Evolutionary conservation across 192 early-diverging fungal species (phyloP).

Genomic region (Coemansia sp.): DNA sequence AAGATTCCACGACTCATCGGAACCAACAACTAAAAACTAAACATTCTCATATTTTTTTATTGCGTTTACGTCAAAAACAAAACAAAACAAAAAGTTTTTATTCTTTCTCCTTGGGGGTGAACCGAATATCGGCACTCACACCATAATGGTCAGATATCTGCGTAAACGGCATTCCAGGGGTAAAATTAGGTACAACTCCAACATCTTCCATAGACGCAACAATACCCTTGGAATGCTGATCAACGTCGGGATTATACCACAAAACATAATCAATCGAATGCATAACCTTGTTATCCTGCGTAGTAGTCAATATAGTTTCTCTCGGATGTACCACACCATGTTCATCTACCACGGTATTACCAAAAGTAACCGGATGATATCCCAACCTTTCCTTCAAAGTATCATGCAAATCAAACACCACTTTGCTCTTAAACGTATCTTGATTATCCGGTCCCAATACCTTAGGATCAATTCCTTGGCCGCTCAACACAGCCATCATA

Average conservation of each 20-base stretch:
- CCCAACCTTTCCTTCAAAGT: conserved; percentile 59
- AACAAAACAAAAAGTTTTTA: not conserved
- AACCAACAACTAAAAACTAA: not conserved
- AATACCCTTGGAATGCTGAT: conserved; percentile 8
- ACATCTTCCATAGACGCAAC: conserved; percentile 33
- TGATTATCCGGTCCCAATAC: conserved; percentile 46
- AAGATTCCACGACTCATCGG: conserved; percentile 45
- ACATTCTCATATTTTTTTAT: not conserved
- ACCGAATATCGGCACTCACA: conserved; percentile 31
- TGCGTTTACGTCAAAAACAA: too few relatives aligned
- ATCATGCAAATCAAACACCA: conserved; percentile 53
- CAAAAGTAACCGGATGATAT: conserved; percentile 79
- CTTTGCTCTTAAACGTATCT: conserved; percentile 41
- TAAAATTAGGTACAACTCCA: conserved; percentile 47
- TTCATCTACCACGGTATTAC: conserved; percentile 59
- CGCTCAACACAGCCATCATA: conserved; percentile 61
- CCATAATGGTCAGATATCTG: conserved; percentile 61
- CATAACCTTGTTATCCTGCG: conserved; percentile 51
- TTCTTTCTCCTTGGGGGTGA: not conserved
- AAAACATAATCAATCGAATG: conserved; percentile 58
- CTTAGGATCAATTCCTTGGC: conserved; percentile 47
- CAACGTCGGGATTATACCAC: conserved; percentile 48
- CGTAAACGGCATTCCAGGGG: conserved; percentile 32
- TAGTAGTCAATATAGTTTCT: conserved; percentile 64
- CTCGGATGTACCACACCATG: conserved; percentile 54